Evolutionary conservation across 768 basidiomycete genomes (phyloP), one percentile per base, ranked within the genome.

Genomic region (Suillus decipiens): DNA sequence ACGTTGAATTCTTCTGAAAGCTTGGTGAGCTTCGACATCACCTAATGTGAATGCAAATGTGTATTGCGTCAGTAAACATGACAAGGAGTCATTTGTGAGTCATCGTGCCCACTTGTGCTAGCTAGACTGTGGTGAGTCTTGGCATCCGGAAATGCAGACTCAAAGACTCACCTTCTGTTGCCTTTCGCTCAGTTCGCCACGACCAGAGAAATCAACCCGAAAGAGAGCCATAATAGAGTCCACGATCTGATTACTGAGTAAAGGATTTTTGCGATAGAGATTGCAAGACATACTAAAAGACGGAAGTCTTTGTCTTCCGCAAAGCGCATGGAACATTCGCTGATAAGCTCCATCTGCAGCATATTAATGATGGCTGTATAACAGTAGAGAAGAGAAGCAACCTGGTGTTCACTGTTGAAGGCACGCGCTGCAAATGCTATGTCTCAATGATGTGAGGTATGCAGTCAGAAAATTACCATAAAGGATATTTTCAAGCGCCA

Each of bases 191-290:
- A 97, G 77, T 73, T 97, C 96, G 36, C 96, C 96, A 79, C 96
- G 81, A 24, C 96, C 96, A 4, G 92, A 93, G 73, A 81, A 99
- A 75, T 99, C 96, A 50, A 95, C 92, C 22, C 95, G 87, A 75
- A 99, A 99, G 7, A 96, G 83, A 34, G 96, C 96, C 93, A 99
- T 96, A 64, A 98, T 96, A 69, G 93, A 95, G 73, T 98, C 96
- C 41, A 98, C 85, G 63, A 98, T 95, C 90, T 96, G 70, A 6
- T 41, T 33, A 62, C 28, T n/a, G 11, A 28, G 42, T 76, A 47
- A 72, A 58, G 56, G 22, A 9, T 19, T 24, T 53, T 22, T 10
- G 24, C 11, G 5, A 59, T 9, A 17, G 2, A 36, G 15, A 24
- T 8, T 14, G 41, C 2, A 56, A n/a, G 63, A 64, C 70, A 36